Percentiles rank a stretch among this genome's conserved stretches.
Evolutionary conservation across 2,329 filamentous ascomycete species (phyloP).

Genomic region (Colletotrichum paranaense): DNA sequence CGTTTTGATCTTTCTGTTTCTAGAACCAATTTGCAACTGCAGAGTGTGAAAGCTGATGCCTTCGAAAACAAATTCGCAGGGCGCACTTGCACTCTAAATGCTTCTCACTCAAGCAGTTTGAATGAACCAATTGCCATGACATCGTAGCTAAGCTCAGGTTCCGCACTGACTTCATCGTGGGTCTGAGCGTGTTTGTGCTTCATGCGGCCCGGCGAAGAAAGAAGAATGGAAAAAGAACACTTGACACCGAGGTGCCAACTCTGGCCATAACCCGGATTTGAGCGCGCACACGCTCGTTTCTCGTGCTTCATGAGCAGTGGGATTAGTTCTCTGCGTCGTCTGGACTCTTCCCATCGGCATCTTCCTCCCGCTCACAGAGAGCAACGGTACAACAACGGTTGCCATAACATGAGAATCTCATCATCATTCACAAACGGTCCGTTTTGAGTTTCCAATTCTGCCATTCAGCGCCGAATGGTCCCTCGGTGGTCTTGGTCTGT

Average conservation of each 20-base stretch:
- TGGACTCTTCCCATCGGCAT: background rate
- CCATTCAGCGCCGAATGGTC: background rate
- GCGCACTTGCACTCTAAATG: background rate
- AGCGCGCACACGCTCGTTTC: background rate
- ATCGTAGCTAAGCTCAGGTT: background rate
- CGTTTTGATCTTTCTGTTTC: background rate
- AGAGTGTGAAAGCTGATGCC: background rate
- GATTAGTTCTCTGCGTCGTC: background rate
- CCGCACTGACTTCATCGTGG: background rate
- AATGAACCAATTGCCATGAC: background rate
- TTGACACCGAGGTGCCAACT: background rate
- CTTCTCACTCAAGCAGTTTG: background rate
- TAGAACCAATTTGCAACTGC: background rate
- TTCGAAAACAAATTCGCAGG: background rate
- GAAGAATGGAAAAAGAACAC: background rate
- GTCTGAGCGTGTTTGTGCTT: constrained; percentile 1
- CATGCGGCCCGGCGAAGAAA: background rate
- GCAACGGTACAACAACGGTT: background rate
- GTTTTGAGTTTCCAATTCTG: background rate
- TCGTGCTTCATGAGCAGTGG: too few species aligned
- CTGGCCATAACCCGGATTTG: background rate
- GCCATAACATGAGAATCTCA: background rate
- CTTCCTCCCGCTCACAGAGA: background rate
- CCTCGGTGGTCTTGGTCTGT: background rate
- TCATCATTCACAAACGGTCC: background rate